phyloP scores from a whole-genome alignment of 306 rosid species.

The Acacia acuminata region DNA sequence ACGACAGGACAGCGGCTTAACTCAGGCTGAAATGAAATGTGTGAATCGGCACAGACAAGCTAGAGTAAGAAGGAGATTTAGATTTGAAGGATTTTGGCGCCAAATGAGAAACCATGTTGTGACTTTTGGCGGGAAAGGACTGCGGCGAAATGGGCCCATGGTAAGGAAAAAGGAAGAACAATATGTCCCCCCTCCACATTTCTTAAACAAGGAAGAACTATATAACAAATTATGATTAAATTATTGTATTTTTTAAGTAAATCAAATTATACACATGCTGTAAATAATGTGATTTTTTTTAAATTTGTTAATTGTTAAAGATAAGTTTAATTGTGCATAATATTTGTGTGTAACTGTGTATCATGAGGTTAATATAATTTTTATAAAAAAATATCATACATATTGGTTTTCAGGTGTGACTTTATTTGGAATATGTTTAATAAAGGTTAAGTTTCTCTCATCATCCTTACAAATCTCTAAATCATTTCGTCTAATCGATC shows the following conservation, averaged over 20 bases:
- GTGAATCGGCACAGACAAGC: not conserved
- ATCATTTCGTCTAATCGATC: no score
- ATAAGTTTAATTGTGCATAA: not conserved
- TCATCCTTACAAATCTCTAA: no score
- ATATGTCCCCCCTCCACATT: no score
- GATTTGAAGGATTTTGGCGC: conserved; percentile 55
- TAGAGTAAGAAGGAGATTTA: not conserved
- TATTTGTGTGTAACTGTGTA: not conserved
- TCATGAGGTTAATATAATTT: not conserved
- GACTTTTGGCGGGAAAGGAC: conserved; percentile 79
- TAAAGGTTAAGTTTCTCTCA: no score
- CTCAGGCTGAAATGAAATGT: not conserved
- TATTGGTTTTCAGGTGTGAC: no score
- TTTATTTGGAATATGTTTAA: no score
- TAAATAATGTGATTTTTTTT: not conserved
- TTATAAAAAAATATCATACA: not conserved
- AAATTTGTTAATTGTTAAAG: not conserved
- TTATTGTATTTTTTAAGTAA: not conserved
- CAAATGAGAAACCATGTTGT: conserved; percentile 32
- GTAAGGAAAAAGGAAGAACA: not conserved
- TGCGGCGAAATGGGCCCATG: not conserved
- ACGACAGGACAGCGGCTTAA: conserved; percentile 9
- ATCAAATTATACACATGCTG: not conserved
- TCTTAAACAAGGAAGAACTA: no score
- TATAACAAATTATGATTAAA: not conserved